Conservation (phyloP, 805 yeast genomes). For the Cyberlindnera maritima region DNA sequence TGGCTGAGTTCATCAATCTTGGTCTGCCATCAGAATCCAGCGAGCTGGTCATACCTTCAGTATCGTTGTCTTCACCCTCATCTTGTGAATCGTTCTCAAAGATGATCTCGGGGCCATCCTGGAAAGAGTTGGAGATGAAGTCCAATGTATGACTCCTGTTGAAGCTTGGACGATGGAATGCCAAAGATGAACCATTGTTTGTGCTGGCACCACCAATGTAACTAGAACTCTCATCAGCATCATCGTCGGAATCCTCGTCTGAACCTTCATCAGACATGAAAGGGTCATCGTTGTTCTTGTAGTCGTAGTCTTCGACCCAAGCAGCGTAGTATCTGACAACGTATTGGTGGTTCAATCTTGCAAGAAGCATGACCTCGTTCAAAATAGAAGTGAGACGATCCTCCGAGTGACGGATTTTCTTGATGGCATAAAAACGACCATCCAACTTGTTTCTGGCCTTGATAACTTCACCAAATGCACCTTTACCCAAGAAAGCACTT, state of each 20-base stretch:
- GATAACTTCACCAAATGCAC: slow-evolving; percentile 98
- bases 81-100: slow-evolving; percentile 39
- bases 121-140: slow-evolving; percentile 63
- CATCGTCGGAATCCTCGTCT: slow-evolving; percentile 3
- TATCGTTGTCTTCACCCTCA: slow-evolving; percentile 24
- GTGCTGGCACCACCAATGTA: neutral
- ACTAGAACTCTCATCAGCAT: slow-evolving; percentile 8
- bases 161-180: slow-evolving; percentile 27
- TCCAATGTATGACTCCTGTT: slow-evolving; percentile 46
- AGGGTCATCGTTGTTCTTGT: slow-evolving; percentile 31
- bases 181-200: slow-evolving; percentile 7
- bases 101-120: slow-evolving; percentile 51
- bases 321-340: slow-evolving; percentile 97
- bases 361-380: slow-evolving; percentile 88
- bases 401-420: slow-evolving; percentile 81
- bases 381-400: slow-evolving; percentile 76
- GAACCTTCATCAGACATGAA: slow-evolving; percentile 30
- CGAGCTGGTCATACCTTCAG: slow-evolving; percentile 25
- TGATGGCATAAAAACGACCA: slow-evolving; percentile 92
- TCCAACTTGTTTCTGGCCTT: slow-evolving; percentile 91
- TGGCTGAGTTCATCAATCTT: slow-evolving; percentile 19
- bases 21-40: slow-evolving; percentile 12
- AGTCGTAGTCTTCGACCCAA: slow-evolving; percentile 71
- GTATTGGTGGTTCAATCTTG: slow-evolving; percentile 90
- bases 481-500: slow-evolving; percentile 84